Percentiles rank a stretch among this genome's conserved stretches.
These are phyloP conservation scores for Scedosporium minutisporum DNA, from an alignment of 2,329 filamentous ascomycete species.

Conservation along the genomic window DNA sequence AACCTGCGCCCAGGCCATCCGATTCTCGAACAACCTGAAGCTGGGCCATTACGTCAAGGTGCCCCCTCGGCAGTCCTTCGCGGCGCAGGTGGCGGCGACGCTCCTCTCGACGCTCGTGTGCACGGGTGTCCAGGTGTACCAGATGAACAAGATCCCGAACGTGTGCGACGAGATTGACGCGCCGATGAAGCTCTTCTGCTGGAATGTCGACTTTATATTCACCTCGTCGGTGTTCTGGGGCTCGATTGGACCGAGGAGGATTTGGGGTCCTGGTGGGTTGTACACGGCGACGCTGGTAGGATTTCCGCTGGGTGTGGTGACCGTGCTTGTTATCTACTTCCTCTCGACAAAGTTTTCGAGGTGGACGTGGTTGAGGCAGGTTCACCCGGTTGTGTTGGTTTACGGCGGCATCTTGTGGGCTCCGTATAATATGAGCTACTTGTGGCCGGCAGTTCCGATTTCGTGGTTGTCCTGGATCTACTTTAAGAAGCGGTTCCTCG, in stretches of 20 bases:
- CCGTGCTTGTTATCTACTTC: conserved; percentile 31
- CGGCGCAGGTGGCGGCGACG: conserved; percentile 48
- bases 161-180: conserved; percentile 26
- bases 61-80: conserved; percentile 49
- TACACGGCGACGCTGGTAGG: conserved; percentile 39
- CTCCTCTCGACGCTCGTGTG: conserved; percentile 42
- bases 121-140: conserved; percentile 38
- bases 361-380: conserved; percentile 27
- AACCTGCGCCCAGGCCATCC: conserved; percentile 40
- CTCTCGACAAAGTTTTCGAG: not conserved
- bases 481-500: conserved; percentile 32
- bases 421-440: conserved; percentile 36
- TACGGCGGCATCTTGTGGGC: conserved; percentile 29
- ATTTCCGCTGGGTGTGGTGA: conserved; percentile 37
- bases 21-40: conserved; percentile 39
- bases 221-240: conserved; percentile 47
- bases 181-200: conserved; percentile 30
- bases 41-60: conserved; percentile 50
- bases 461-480: conserved; percentile 39
- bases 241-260: conserved; percentile 39
- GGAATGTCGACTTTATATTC: conserved; percentile 45
- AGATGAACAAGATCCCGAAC: conserved; percentile 27
- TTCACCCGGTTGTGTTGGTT: conserved; percentile 32
- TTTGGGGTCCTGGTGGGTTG: conserved; percentile 37
- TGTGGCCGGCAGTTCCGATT: conserved; percentile 36